phyloP scores from a whole-genome alignment of 2,329 filamentous ascomycete species.

The Madurella fahalii region DNA sequence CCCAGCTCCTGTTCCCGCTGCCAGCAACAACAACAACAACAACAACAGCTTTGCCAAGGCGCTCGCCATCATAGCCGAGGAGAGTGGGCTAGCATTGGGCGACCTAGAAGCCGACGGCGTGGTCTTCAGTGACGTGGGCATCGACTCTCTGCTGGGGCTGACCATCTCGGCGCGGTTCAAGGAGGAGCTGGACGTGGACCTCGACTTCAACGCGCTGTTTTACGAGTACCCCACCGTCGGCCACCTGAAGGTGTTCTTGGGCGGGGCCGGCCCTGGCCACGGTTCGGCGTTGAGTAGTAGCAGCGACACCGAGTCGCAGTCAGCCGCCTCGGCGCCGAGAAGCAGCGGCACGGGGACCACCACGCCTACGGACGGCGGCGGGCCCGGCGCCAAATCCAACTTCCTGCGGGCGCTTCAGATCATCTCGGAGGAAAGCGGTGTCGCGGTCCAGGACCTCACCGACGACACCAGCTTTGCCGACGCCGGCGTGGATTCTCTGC shows the following conservation, averaged over 20 bases:
- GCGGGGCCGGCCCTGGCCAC: background rate
- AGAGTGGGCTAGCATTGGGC: constrained; percentile 53
- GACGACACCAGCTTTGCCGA: constrained; percentile 50
- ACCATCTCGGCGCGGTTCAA: constrained; percentile 51
- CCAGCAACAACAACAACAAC: no score
- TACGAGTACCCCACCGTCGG: constrained; percentile 50
- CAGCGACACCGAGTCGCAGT: no score
- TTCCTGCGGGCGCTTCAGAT: constrained; percentile 55
- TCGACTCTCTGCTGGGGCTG: constrained; percentile 56
- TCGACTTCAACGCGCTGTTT: constrained; percentile 49
- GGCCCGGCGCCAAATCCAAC: no score
- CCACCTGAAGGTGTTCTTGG: constrained; percentile 49
- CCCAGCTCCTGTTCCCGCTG: no score
- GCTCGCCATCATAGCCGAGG: constrained; percentile 50
- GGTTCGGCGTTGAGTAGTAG: no score
- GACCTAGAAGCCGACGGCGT: constrained; percentile 51
- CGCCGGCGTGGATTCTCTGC: constrained; percentile 54
- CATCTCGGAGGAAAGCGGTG: constrained; percentile 65
- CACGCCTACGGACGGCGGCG: constrained; percentile 30
- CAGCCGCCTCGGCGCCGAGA: no score
- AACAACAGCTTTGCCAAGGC: constrained; percentile 39
- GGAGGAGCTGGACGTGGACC: constrained; percentile 46
- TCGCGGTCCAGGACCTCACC: constrained; percentile 59
- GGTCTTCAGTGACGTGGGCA: constrained; percentile 52
- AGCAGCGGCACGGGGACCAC: constrained; percentile 32